Conservation (phyloP, 225 moss, liverwort and hornwort genomes). For the Marchantia paleacea region DNA sequence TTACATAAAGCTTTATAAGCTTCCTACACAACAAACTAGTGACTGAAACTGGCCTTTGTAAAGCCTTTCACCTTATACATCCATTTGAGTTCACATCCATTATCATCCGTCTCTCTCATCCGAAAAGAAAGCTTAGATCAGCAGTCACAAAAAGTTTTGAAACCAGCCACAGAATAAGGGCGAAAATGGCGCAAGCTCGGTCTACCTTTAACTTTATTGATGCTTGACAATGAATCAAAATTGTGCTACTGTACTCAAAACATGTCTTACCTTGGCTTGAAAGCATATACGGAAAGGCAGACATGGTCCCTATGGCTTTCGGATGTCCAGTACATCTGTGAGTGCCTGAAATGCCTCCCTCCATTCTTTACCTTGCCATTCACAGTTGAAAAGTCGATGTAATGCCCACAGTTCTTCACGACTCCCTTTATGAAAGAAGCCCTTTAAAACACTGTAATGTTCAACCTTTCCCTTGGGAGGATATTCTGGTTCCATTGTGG, state of each 20-base stretch:
- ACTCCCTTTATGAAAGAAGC: slow-evolving; percentile 44
- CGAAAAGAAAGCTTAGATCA: no score
- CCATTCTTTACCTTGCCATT: slow-evolving; percentile 50
- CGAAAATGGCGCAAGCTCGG: not conserved
- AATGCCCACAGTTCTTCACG: slow-evolving; percentile 47
- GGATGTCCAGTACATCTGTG: slow-evolving; percentile 36
- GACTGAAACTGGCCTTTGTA: no score
- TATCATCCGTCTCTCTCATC: no score
- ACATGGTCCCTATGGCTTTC: slow-evolving; percentile 19
- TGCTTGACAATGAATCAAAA: slow-evolving; percentile 40
- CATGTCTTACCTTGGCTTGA: slow-evolving; percentile 2
- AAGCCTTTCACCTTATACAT: no score
- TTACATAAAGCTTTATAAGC: no score
- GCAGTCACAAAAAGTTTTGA: no score
- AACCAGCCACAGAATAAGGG: not conserved
- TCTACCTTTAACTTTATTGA: slow-evolving; percentile 28
- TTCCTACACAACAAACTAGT: no score
- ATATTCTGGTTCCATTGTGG: slow-evolving; percentile 20
- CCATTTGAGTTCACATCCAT: no score
- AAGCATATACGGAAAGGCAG: not conserved
- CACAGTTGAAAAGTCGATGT: slow-evolving; percentile 39
- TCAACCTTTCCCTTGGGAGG: slow-evolving; percentile 20
- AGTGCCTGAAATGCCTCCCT: slow-evolving; percentile 46
- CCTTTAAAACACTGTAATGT: slow-evolving; percentile 35
- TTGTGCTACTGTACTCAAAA: slow-evolving; percentile 26